Conservation (phyloP, 306 rosid species). For the Rubus idaeus region DNA sequence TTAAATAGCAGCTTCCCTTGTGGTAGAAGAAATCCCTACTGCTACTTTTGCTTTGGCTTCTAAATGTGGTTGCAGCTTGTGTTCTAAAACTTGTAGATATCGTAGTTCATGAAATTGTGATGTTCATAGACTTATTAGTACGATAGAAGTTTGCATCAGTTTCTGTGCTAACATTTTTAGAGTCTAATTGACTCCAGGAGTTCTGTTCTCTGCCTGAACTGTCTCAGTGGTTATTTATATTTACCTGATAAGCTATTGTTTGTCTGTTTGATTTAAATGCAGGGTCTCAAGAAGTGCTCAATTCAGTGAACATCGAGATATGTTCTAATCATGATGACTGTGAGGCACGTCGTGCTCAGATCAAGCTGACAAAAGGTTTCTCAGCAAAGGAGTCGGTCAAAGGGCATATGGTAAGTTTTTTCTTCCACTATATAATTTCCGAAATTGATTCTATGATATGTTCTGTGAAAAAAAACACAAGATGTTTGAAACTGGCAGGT, state of each 20-base stretch:
- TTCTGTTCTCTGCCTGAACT: neutral
- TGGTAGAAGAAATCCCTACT: neutral
- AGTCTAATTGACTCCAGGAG: neutral
- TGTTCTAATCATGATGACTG: conserved; percentile 86
- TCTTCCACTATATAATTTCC: conserved; percentile 18
- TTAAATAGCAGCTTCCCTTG: neutral
- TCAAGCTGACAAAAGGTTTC: conserved; percentile 93
- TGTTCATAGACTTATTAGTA: neutral
- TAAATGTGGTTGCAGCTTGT: neutral
- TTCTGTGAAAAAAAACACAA: conserved; percentile 10
- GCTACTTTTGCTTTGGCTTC: neutral
- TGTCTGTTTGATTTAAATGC: conserved; percentile 16
- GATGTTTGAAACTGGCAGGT: conserved; percentile 59
- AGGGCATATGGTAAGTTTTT: conserved; percentile 86
- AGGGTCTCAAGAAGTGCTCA: conserved; percentile 88
- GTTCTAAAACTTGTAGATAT: neutral
- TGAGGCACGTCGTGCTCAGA: conserved; percentile 71
- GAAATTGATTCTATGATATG: neutral
- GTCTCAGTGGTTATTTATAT: neutral
- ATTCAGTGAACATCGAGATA: conserved; percentile 40
- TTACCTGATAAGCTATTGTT: neutral
- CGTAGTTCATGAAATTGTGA: neutral
- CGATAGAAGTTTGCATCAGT: neutral
- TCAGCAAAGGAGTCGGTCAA: conserved; percentile 87
- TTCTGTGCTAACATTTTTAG: neutral